Conservation (phyloP, 192 early-diverging fungal genomes). For the Backusella australiensis region DNA sequence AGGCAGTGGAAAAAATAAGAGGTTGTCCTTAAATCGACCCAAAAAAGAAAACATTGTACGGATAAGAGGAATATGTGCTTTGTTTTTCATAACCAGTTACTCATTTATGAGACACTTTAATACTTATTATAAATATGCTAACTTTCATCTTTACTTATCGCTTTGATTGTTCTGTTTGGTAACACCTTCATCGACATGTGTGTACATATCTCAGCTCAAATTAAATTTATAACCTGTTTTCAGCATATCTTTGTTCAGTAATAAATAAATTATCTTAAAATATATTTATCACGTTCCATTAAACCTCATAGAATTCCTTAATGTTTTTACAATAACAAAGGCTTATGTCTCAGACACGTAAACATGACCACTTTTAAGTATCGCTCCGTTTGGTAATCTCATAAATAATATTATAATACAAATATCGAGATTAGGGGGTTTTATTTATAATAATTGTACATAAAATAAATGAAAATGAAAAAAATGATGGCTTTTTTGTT, state of each 20-base stretch:
- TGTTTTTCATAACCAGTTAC: not conserved
- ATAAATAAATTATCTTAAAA: not conserved
- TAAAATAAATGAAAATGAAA: not conserved
- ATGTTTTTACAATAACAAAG: not conserved
- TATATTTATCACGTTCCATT: not conserved
- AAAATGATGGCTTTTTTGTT: not conserved
- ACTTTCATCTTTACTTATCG: not conserved
- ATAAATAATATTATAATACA: not conserved
- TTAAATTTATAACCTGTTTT: not conserved
- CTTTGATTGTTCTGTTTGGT: not conserved
- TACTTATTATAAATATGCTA: not conserved
- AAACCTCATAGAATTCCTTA: not conserved
- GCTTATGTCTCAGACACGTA: not conserved
- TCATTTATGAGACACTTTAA: not conserved
- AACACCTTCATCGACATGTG: not conserved
- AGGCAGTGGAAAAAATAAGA: not conserved
- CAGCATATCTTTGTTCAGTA: not conserved
- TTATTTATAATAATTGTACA: not conserved
- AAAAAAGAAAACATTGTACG: not conserved
- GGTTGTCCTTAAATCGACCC: not conserved
- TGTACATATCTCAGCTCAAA: not conserved
- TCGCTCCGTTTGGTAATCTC: not conserved
- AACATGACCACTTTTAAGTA: not conserved
- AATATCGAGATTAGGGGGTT: not conserved
- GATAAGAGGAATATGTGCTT: not conserved